Evolutionary conservation across 1,284 basidiomycete species (phyloP).

Genomic region (Leccinum solheimii): DNA sequence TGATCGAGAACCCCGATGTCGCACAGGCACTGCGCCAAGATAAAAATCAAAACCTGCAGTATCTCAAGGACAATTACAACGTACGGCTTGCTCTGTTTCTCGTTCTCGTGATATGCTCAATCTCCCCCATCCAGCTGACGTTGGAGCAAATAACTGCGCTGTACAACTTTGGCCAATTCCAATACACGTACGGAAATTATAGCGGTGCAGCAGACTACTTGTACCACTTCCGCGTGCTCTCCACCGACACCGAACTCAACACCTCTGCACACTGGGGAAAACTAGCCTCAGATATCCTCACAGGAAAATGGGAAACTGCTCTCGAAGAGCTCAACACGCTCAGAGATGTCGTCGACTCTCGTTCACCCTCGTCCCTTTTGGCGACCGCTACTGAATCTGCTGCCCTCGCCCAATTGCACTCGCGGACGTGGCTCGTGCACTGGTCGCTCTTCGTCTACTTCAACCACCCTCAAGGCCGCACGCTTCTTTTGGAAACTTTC

Average conservation of each 20-base stretch:
- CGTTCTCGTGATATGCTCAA: slow-evolving; percentile 11
- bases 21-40: slow-evolving; percentile 89
- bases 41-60: slow-evolving; percentile 94
- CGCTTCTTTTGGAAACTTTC: slow-evolving; percentile 96
- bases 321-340: slow-evolving; percentile 93
- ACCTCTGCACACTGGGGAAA: slow-evolving; percentile 98
- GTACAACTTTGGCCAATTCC: slow-evolving; percentile 98
- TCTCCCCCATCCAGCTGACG: slow-evolving; percentile 62
- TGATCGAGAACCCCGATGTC: slow-evolving; percentile 96
- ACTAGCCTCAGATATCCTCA: slow-evolving; percentile 93
- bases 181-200: slow-evolving; percentile 97
- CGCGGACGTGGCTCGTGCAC: slow-evolving; percentile 96
- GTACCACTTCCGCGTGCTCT: slow-evolving; percentile 97
- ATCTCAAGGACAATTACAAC: slow-evolving; percentile 91
- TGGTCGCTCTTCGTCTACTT: slow-evolving; percentile 99
- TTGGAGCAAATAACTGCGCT: slow-evolving; percentile 94
- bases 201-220: slow-evolving; percentile 95
- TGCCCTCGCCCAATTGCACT: slow-evolving; percentile 83
- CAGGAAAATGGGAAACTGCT: slow-evolving; percentile 92
- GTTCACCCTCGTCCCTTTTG: slow-evolving; percentile 54
- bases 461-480: slow-evolving; percentile 91
- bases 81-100: slow-evolving; percentile 48
- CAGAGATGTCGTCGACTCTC: slow-evolving; percentile 87
- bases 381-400: slow-evolving; percentile 52
- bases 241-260: slow-evolving; percentile 88